These are phyloP conservation scores for Diversispora eburnea DNA, from an alignment of 192 early-diverging fungal genomes.

Conservation along the genomic window DNA sequence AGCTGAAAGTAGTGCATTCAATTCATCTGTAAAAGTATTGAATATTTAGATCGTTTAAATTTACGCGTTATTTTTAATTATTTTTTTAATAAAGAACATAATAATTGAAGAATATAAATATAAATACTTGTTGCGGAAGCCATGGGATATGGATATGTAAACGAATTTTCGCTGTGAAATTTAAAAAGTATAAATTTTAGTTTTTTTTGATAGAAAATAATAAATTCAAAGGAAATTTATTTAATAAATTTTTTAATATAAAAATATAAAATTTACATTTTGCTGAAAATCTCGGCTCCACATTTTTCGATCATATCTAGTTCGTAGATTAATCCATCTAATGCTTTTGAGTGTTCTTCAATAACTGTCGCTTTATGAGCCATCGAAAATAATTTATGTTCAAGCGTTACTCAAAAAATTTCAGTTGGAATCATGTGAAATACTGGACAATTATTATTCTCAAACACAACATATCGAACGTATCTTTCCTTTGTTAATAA, in stretches of 20 bases:
- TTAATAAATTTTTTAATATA: neutral
- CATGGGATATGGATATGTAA: constrained; percentile 16
- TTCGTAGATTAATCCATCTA: constrained; percentile 5
- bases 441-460: too few relatives aligned
- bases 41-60: neutral
- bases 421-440: neutral
- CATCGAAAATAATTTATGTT: constrained; percentile 3
- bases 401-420: neutral
- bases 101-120: neutral
- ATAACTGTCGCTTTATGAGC: neutral
- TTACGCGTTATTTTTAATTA: neutral
- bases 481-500: too few relatives aligned
- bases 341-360: neutral
- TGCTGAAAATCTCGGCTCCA: constrained; percentile 9
- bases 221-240: neutral
- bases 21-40: neutral
- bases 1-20: constrained; percentile 7
- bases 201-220: neutral
- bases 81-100: neutral
- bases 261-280: constrained; percentile 12
- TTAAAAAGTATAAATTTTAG: neutral
- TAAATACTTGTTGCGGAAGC: constrained; percentile 1
- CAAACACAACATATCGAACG: too few relatives aligned
- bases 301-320: constrained; percentile 11
- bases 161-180: constrained; percentile 21